Evolutionary conservation across 352 stramenopile species (phyloP).

Genomic region (Pythium scleroteichum): DNA sequence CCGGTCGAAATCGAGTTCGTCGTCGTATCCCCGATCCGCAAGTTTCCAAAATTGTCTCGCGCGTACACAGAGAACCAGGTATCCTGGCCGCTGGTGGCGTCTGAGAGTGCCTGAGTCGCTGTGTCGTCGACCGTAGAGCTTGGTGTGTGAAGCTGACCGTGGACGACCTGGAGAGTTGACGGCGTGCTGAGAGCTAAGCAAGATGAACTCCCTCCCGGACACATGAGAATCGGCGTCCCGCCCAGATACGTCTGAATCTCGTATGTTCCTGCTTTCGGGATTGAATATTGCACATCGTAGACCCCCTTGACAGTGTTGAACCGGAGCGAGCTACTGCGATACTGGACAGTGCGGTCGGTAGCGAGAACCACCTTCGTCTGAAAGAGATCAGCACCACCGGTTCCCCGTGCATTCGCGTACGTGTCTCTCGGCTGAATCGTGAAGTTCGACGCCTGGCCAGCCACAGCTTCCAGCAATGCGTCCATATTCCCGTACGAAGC

Average conservation of each 20-base stretch:
- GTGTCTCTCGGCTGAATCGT: slow-evolving; percentile 96
- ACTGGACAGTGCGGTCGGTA: slow-evolving; percentile 61
- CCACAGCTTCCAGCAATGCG: slow-evolving; percentile 88
- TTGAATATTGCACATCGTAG: slow-evolving; percentile 94
- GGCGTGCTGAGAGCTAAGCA: slow-evolving; percentile 53
- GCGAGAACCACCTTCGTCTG: slow-evolving; percentile 83
- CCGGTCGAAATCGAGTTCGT: slow-evolving; percentile 69
- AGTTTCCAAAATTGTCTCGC: slow-evolving; percentile 93
- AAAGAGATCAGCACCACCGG: slow-evolving; percentile 67
- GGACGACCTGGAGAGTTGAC: slow-evolving; percentile 85
- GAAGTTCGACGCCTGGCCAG: slow-evolving; percentile 91
- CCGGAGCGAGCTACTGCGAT: slow-evolving; percentile 73
- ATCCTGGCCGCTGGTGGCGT: slow-evolving; percentile 78
- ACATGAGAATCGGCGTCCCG: slow-evolving; percentile 90
- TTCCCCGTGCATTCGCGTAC: slow-evolving; percentile 84
- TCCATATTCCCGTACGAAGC: slow-evolving; percentile 77
- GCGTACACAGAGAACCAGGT: slow-evolving; percentile 89
- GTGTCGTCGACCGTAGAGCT: slow-evolving; percentile 87
- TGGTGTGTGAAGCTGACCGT: slow-evolving; percentile 84
- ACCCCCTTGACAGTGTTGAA: slow-evolving; percentile 52
- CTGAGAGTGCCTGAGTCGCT: slow-evolving; percentile 61
- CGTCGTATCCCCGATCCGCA: slow-evolving; percentile 74
- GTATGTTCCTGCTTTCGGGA: slow-evolving; percentile 89
- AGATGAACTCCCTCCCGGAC: slow-evolving; percentile 44
- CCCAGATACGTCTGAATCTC: slow-evolving; percentile 79